Conservation (phyloP, 2,329 filamentous ascomycete species). For the Didymosphaeria variabile region DNA sequence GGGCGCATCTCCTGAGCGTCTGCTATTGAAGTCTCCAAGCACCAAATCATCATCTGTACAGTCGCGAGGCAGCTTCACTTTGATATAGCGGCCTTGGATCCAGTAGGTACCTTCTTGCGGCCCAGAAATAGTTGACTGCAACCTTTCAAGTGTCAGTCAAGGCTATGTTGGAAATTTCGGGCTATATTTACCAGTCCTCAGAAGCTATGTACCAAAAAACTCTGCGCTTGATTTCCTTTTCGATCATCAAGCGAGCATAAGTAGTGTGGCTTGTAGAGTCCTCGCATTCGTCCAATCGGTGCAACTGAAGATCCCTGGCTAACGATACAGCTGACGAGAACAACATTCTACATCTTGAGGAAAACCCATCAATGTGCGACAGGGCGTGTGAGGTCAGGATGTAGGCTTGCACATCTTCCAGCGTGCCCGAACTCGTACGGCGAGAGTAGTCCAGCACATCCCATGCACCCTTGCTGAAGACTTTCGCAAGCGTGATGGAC, state of each 20-base stretch:
- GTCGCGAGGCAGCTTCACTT: slow-evolving; percentile 47
- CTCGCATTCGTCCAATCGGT: slow-evolving; percentile 10
- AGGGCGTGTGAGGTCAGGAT: slow-evolving; percentile 12
- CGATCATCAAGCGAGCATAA: slow-evolving; percentile 21
- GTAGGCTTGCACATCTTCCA: slow-evolving; percentile 19
- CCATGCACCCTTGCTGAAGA: slow-evolving; percentile 10
- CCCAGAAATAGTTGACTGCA: slow-evolving; percentile 22
- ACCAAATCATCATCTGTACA: slow-evolving; percentile 44
- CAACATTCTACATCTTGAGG: slow-evolving; percentile 10
- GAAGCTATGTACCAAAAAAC: slow-evolving; percentile 52
- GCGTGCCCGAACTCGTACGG: slow-evolving; percentile 9
- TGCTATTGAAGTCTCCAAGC: slow-evolving; percentile 20
- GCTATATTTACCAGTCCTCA: slow-evolving; percentile 3
- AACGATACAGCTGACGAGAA: slow-evolving; percentile 11
- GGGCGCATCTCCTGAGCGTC: slow-evolving; percentile 27
- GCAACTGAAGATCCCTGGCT: slow-evolving; percentile 16
- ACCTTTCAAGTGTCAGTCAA: slow-evolving; percentile 2
- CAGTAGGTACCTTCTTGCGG: slow-evolving; percentile 47
- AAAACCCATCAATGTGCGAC: slow-evolving; percentile 17
- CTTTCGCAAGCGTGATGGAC: slow-evolving; percentile 3
- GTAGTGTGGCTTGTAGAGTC: not conserved
- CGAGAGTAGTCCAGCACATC: slow-evolving; percentile 16
- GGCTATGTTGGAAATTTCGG: not conserved
- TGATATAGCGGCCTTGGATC: slow-evolving; percentile 49
- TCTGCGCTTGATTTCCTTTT: slow-evolving; percentile 46